Evolutionary conservation across 192 early-diverging fungal species (phyloP).

Genomic region (Pilaira anomala): DNA sequence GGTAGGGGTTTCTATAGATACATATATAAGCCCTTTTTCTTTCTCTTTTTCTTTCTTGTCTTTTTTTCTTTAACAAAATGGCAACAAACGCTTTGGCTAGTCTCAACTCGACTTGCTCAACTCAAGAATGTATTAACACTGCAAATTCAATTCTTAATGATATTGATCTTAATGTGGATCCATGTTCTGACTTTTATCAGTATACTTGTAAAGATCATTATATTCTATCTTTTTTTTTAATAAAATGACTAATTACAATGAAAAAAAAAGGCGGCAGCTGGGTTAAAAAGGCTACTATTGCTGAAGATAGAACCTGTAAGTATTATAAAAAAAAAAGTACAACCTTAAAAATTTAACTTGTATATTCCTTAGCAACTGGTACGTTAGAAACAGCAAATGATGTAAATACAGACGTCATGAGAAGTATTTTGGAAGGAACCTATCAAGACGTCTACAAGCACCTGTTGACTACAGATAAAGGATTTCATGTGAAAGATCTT

Average conservation of each 20-base stretch:
- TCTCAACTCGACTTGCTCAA: constrained; percentile 36
- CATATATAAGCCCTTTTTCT: no score
- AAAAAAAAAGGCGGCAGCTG: constrained; percentile 55
- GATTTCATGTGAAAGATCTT: constrained; percentile 23
- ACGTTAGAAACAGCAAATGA: constrained; percentile 22
- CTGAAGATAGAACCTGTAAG: constrained; percentile 54
- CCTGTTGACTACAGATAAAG: constrained; percentile 10
- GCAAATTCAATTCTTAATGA: constrained; percentile 51
- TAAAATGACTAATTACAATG: neutral
- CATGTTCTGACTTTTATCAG: constrained; percentile 67
- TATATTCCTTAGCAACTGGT: constrained; percentile 12
- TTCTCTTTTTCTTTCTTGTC: neutral
- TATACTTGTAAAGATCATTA: constrained; percentile 51
- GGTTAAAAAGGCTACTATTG: constrained; percentile 49
- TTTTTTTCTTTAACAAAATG: neutral
- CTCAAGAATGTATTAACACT: constrained; percentile 51
- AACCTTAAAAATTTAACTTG: neutral
- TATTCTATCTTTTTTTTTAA: constrained; percentile 8
- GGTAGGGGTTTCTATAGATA: no score
- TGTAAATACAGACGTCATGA: constrained; percentile 39
- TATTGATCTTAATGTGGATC: constrained; percentile 55
- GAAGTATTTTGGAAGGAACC: constrained; percentile 48
- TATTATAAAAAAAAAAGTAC: neutral
- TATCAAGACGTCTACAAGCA: constrained; percentile 27
- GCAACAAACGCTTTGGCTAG: neutral